These are phyloP conservation scores for Ascoidea asiatica DNA, from an alignment of 805 yeast species.

Conservation along the genomic window DNA sequence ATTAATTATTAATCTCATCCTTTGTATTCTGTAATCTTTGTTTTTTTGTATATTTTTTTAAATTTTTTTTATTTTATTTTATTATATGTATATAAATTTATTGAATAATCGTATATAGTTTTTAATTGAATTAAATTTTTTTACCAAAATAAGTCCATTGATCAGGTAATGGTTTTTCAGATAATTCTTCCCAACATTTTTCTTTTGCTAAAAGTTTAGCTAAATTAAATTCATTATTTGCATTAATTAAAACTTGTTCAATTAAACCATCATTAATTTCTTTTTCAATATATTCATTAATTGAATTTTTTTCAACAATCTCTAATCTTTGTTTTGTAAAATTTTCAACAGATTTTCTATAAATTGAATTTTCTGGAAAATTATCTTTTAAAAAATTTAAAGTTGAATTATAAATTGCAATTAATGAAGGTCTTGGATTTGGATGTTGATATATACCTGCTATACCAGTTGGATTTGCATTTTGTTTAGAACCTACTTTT, in stretches of 20 bases:
- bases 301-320: slow-evolving; percentile 50
- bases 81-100: too few species aligned
- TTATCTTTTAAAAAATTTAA: slow-evolving; percentile 39
- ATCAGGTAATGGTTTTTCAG: slow-evolving; percentile 66
- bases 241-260: slow-evolving; percentile 74
- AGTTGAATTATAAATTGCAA: slow-evolving; percentile 59
- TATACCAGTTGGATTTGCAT: slow-evolving; percentile 51
- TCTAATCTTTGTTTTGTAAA: slow-evolving; percentile 57
- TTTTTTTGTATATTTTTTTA: too few species aligned
- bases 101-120: too few species aligned
- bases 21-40: too few species aligned
- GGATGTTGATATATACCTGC: slow-evolving; percentile 74
- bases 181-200: slow-evolving; percentile 71
- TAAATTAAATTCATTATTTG: slow-evolving; percentile 63
- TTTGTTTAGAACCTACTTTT: too few species aligned
- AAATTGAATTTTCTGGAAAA: slow-evolving; percentile 63
- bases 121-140: slow-evolving; percentile 26
- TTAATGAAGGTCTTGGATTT: slow-evolving; percentile 68
- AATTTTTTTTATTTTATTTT: too few species aligned
- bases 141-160: slow-evolving; percentile 78
- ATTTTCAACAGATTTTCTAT: slow-evolving; percentile 60
- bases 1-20: too few species aligned
- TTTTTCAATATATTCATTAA: slow-evolving; percentile 52
- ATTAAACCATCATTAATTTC: slow-evolving; percentile 73
- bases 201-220: slow-evolving; percentile 54